These are phyloP conservation scores for Tolypocladium endophyticum DNA, from an alignment of 2,329 filamentous ascomycete genomes.

Conservation along the genomic window DNA sequence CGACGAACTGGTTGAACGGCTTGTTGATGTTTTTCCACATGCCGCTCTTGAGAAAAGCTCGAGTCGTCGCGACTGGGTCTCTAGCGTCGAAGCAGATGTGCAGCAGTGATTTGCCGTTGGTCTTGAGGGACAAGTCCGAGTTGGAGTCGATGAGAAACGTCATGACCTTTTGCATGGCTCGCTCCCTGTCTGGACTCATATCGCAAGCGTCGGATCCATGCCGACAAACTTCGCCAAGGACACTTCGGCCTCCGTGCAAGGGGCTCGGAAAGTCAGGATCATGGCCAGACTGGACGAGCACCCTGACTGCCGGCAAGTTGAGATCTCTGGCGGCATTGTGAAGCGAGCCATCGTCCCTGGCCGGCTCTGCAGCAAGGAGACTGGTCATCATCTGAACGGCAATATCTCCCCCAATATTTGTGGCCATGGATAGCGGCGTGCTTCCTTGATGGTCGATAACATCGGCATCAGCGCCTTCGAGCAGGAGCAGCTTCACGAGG, in stretches of 20 bases:
- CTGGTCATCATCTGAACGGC: constrained; percentile 43
- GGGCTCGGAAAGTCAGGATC: constrained; percentile 55
- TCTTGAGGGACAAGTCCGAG: constrained; percentile 44
- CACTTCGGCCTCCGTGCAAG: constrained; percentile 50
- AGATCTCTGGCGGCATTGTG: constrained; percentile 54
- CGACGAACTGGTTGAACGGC: constrained; percentile 42
- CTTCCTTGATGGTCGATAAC: constrained; percentile 44
- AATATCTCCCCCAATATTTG: constrained; percentile 40
- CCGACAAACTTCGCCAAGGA: constrained; percentile 52
- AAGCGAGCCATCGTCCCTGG: constrained; percentile 53
- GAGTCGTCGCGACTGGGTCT: constrained; percentile 44
- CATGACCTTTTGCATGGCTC: constrained; percentile 47
- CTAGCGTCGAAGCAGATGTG: constrained; percentile 48
- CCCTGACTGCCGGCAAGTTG: constrained; percentile 43
- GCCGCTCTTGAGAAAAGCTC: constrained; percentile 48
- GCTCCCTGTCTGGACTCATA: constrained; percentile 35
- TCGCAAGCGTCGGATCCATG: constrained; percentile 37
- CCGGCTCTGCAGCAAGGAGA: constrained; percentile 44
- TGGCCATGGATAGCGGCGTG: constrained; percentile 51
- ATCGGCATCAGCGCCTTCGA: constrained; percentile 50
- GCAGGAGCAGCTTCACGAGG: constrained; percentile 43
- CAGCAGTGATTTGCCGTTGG: constrained; percentile 47
- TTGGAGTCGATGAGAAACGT: constrained; percentile 43
- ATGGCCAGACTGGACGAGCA: constrained; percentile 48
- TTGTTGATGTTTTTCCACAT: constrained; percentile 57